Conservation (phyloP, 2,329 filamentous ascomycete genomes). For the Alternaria infectoria region DNA sequence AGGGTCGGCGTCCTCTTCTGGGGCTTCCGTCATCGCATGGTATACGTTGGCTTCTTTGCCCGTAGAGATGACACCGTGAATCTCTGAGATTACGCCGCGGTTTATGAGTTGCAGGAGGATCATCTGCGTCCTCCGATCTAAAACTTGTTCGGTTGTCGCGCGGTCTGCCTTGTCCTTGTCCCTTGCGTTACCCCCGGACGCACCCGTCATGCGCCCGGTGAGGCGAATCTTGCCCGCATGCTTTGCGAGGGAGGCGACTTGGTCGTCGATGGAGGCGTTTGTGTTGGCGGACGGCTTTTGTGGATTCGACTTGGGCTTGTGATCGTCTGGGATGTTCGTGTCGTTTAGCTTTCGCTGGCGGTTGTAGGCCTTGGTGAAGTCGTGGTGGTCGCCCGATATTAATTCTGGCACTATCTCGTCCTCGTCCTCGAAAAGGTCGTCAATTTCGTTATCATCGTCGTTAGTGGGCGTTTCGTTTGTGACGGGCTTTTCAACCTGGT, state of each 20-base stretch:
- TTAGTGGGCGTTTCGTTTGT: conserved; percentile 34
- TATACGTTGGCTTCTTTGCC: conserved; percentile 99
- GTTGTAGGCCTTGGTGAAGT: conserved; percentile 88
- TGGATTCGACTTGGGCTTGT: conserved; percentile 74
- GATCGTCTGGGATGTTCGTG: conserved; percentile 54
- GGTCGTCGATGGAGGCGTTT: conserved; percentile 80
- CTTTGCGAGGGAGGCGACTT: conserved; percentile 81
- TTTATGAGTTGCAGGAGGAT: conserved; percentile 97
- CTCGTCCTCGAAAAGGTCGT: conserved; percentile 66
- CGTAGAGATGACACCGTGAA: conserved; percentile 94
- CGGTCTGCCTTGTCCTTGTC: conserved; percentile 90
- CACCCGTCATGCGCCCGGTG: conserved; percentile 64
- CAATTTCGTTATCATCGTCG: conserved; percentile 66
- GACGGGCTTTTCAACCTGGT: conserved; percentile 8
- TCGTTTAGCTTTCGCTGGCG: conserved; percentile 75
- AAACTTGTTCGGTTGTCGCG: conserved; percentile 91
- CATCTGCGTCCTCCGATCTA: conserved; percentile 94
- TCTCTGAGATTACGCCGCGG: conserved; percentile 82
- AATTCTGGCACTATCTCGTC: conserved; percentile 63
- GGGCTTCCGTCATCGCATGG: conserved; percentile 73
- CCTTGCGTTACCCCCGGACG: conserved; percentile 51
- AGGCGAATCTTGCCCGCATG: conserved; percentile 87
- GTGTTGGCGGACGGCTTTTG: conserved; percentile 77
- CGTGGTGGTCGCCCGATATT: conserved; percentile 64
- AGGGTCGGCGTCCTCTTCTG: conserved; percentile 52